Base-by-base conservation (phyloP, 768 basidiomycete genomes). In the Leccinum subgranulosum region DNA sequence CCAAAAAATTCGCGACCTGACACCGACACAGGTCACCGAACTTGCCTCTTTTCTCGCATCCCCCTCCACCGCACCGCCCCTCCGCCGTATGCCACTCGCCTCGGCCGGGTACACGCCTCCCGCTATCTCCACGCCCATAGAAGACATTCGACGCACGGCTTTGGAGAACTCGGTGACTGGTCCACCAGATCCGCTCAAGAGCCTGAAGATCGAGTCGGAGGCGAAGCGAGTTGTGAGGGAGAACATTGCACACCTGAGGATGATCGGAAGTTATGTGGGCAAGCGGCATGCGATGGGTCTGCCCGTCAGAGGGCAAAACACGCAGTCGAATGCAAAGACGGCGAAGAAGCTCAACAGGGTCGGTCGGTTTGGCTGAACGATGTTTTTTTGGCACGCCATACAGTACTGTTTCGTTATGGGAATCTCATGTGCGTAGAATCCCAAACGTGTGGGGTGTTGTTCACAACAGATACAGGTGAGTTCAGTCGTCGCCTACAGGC, bases 31-130 rank as follows among this genome's bases (percentile, higher is more conserved):
- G 81, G 78, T 95, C 51, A 97, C 94, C 14, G 82, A 88, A 15
- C 82, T 99, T n/a, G 88, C 94, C 12, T 91, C 96, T 6, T 96
- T 93, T 74, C 86, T 99, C 10, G 94, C 95, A 5, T 91, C 94
- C 0, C 95, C 97, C 2, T 76, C 82, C 23, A 94, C 91, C 17
- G 82, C 88, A 3, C 77, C 85, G 0, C 78, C 83, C 11, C 80
- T 90, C 3, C 83, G 85, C 6, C 80, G 80, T 36, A 81, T 85
- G 61, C 87, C 87, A 12, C 82, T 93, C 33, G 89, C 91, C 2
- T 63, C 77, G 3, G 76, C 80, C 12, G 61, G 74, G 51, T 87
- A 79, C 69, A 72, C 74, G 39, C 80, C 83, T 23, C 80, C 76
- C 17, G 77, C 78, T 49, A 73, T 76, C n/a, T 71, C 69, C 4